These are phyloP conservation scores for Herpomyces periplanetae DNA, from an alignment of 2,329 filamentous ascomycete species.

Conservation along the genomic window DNA sequence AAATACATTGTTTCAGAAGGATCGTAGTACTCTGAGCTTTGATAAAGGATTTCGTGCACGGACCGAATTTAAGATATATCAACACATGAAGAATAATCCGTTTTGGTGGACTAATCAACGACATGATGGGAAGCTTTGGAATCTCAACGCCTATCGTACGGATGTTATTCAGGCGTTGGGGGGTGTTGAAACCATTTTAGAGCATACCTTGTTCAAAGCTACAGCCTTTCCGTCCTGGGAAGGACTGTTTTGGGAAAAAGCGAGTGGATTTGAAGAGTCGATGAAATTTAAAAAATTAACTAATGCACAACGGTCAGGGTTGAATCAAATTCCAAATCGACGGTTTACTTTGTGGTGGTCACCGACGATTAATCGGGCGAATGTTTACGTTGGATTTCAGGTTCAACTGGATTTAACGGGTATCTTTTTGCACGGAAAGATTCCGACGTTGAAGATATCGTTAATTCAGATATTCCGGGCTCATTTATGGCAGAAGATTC, in stretches of 20 bases:
- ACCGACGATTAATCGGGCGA: constrained; percentile 41
- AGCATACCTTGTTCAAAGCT: constrained; percentile 84
- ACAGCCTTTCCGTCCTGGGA: constrained; percentile 94
- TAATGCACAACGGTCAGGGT: constrained; percentile 74
- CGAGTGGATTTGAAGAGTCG: constrained; percentile 10
- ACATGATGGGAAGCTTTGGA: constrained; percentile 92
- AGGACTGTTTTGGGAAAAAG: constrained; percentile 58
- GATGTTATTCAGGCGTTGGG: constrained; percentile 86
- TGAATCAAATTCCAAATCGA: constrained; percentile 94
- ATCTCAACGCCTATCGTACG: constrained; percentile 69
- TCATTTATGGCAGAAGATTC: constrained; percentile 98
- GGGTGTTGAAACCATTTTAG: constrained; percentile 86
- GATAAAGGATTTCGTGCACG: constrained; percentile 90
- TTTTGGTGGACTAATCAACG: constrained; percentile 98
- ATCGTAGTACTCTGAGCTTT: constrained; percentile 77
- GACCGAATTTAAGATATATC: constrained; percentile 91
- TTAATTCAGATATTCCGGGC: constrained; percentile 96
- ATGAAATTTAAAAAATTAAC: constrained; percentile 99
- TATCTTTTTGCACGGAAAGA: constrained; percentile 96
- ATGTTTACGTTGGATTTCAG: constrained; percentile 97
- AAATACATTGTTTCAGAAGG: constrained; percentile 95
- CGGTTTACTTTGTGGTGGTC: constrained; percentile 97
- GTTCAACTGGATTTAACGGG: constrained; percentile 88
- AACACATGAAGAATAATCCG: constrained; percentile 93
- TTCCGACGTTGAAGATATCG: constrained; percentile 86